phyloP scores from a whole-genome alignment of 2,329 filamentous ascomycete species.

The Calonectria fujianensis region DNA sequence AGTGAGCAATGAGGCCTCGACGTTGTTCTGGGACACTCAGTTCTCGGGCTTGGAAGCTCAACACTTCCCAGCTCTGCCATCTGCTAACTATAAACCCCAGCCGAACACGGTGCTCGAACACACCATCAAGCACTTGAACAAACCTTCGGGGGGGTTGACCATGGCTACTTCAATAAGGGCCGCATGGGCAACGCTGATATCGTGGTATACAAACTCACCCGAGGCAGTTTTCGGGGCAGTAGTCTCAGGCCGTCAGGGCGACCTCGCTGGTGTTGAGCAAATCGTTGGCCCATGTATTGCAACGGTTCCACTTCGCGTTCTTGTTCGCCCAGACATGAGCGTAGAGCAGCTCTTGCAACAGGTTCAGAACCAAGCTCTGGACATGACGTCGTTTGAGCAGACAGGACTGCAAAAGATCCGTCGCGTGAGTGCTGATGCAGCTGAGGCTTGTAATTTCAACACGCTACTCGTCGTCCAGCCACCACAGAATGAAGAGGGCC shows the following conservation, averaged over 20 bases:
- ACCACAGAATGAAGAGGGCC: constrained; percentile 8
- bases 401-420: constrained; percentile 21
- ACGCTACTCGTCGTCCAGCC: constrained; percentile 26
- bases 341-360: constrained; percentile 23
- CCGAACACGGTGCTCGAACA: constrained; percentile 21
- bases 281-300: constrained; percentile 23
- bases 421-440: background rate
- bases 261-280: constrained; percentile 18
- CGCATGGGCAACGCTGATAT: constrained; percentile 21
- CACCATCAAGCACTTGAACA: constrained; percentile 20
- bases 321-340: constrained; percentile 27
- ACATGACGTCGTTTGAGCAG: constrained; percentile 26
- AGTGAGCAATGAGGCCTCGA: constrained; percentile 21
- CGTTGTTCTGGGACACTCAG: constrained; percentile 19
- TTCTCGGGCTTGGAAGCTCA: constrained; percentile 24
- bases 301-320: constrained; percentile 19
- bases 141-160: constrained; percentile 12
- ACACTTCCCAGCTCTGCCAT: constrained; percentile 25
- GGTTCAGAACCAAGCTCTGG: constrained; percentile 21
- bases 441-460: constrained; percentile 26
- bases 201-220: constrained; percentile 27
- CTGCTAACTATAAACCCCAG: constrained; percentile 13
- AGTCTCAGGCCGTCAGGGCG: constrained; percentile 20
- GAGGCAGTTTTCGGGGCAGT: constrained; percentile 23
- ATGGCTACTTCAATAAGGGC: constrained; percentile 22